These are phyloP conservation scores for Blastobotrys peoriensis DNA, from an alignment of 805 yeast species.

Conservation along the genomic window DNA sequence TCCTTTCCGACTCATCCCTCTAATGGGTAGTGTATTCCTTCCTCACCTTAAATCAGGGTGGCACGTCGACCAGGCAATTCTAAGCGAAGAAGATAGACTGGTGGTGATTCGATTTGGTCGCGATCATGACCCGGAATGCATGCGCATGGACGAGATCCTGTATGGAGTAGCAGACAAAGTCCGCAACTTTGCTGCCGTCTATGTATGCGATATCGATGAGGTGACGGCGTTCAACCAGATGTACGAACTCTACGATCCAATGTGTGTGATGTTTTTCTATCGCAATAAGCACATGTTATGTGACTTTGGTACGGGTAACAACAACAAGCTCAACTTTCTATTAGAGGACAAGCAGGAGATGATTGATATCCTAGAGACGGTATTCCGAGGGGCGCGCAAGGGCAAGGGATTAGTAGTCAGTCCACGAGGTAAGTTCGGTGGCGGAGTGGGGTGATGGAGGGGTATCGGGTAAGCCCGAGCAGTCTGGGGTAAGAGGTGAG, in stretches of 20 bases:
- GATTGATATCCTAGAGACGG: slow-evolving; percentile 84
- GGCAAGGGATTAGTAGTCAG: slow-evolving; percentile 88
- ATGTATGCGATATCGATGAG: slow-evolving; percentile 79
- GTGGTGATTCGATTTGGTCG: slow-evolving; percentile 88
- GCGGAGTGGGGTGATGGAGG: no score
- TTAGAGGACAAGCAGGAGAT: slow-evolving; percentile 77
- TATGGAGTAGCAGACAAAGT: slow-evolving; percentile 77
- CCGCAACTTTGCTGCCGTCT: slow-evolving; percentile 79
- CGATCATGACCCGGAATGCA: slow-evolving; percentile 67
- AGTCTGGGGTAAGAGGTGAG: no score
- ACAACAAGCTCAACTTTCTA: slow-evolving; percentile 84
- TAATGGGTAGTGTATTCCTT: slow-evolving; percentile 74
- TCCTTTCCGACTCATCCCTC: no score
- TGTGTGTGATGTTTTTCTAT: slow-evolving; percentile 89
- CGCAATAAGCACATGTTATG: slow-evolving; percentile 95
- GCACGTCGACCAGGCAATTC: slow-evolving; percentile 97
- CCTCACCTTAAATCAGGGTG: slow-evolving; percentile 82
- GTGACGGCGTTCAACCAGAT: slow-evolving; percentile 88
- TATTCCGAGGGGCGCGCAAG: slow-evolving; percentile 85
- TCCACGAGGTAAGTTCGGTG: slow-evolving; percentile 51
- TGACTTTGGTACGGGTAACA: slow-evolving; percentile 97
- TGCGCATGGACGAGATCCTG: slow-evolving; percentile 84
- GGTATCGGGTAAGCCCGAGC: no score
- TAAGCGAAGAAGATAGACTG: slow-evolving; percentile 77
- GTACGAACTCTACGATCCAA: slow-evolving; percentile 87